Evolutionary conservation across 2,329 filamentous ascomycete genomes (phyloP), one percentile per base, ranked within the genome.

Genomic region (Achaetomium macrosporum): DNA sequence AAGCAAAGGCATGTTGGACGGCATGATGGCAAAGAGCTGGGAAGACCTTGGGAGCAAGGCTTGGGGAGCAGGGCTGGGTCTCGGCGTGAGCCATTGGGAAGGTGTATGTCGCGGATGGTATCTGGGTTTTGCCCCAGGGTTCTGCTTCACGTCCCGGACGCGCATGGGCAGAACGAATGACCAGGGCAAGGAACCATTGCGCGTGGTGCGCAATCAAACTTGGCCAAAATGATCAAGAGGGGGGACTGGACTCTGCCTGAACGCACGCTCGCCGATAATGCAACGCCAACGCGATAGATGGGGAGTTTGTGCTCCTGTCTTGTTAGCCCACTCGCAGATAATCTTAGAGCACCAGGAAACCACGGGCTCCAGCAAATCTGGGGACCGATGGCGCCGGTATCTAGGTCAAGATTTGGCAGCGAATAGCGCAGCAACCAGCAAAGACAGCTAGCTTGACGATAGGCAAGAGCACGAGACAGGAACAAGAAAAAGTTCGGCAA

Each of bases 371-470:
- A 33, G 46, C 29, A 31, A 37, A 36, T 25, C 20, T 35, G 16
- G 51, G 41, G 31, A 11, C 31, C 41, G 50, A 9, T 31, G 49
- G 47, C 55, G 51, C 58, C 39, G 50, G 54, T 61, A 66, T 73
- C 71, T 72, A 73, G 74, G 73, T 69, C 71, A 73, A 65, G 61
- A 66, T 68, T 66, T 70, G 68, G 72, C 70, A 73, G 75, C 74
- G 72, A 72, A 71, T 76, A 76, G 75, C 73, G 73, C 74, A 73
- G 71, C 57, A 61, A 50, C 60, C 60, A 58, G 60, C 68, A 73
- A 56, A 70, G 71, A 70, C 47, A 81, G 77, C 78, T 85, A 85
- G 82, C 81, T 82, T 81, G 77, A 82, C 77, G 81, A 79, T 87
- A 86, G 84, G 47, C 82, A 84, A 81, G 82, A 75, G 59, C 61